These are phyloP conservation scores for Microsporum canis DNA, from an alignment of 2,329 filamentous ascomycete genomes.

Conservation along the genomic window DNA sequence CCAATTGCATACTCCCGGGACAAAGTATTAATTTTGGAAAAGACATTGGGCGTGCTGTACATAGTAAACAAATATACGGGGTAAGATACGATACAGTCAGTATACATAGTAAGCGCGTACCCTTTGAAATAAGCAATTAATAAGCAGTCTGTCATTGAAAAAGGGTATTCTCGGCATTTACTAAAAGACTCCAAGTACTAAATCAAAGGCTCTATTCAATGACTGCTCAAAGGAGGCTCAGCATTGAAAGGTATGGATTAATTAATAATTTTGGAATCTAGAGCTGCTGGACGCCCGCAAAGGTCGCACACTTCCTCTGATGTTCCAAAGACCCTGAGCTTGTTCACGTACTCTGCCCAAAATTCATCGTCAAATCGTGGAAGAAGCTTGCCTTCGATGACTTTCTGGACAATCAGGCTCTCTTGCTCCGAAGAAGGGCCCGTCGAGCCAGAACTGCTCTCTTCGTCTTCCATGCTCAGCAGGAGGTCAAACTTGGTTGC, in stretches of 20 bases:
- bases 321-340: constrained; percentile 50
- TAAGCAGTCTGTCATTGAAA: background rate
- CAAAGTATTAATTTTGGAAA: background rate
- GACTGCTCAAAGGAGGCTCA: background rate
- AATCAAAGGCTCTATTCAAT: background rate
- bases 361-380: constrained; percentile 43
- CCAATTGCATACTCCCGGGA: background rate
- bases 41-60: background rate
- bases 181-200: background rate
- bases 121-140: background rate
- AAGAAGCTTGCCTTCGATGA: constrained; percentile 36
- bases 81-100: background rate
- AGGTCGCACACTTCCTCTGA: constrained; percentile 38
- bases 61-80: background rate
- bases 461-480: constrained; percentile 11
- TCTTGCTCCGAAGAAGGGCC: background rate
- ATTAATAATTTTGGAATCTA: background rate
- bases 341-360: constrained; percentile 50
- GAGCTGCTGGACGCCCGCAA: background rate
- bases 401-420: constrained; percentile 12
- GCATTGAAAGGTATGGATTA: background rate
- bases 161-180: constrained; percentile 1
- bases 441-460: background rate
- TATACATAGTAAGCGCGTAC: background rate
- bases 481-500: constrained; percentile 23